phyloP scores from a whole-genome alignment of 202 grass and related monocot species.

The Hordeum pubiflorum region DNA sequence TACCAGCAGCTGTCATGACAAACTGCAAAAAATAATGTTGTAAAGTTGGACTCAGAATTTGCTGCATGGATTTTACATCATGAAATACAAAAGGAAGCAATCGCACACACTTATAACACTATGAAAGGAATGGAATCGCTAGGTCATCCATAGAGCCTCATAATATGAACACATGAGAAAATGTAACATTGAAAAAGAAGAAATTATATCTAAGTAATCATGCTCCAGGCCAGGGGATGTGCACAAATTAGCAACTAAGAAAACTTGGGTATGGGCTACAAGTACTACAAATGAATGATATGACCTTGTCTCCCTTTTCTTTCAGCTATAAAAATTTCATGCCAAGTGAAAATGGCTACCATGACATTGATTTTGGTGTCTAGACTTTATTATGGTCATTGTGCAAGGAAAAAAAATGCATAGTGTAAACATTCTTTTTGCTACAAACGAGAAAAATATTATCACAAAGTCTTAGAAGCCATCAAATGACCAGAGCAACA shows the following conservation, averaged over 20 bases:
- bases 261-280: background rate
- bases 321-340: background rate
- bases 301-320: background rate
- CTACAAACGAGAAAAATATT: background rate
- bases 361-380: background rate
- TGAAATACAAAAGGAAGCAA: background rate
- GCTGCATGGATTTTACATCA: background rate
- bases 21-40: constrained; percentile 48
- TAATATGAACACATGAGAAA: background rate
- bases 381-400: background rate
- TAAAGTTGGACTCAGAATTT: constrained; percentile 13
- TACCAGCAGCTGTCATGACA: constrained; percentile 89
- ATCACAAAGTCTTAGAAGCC: background rate
- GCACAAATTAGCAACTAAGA: background rate
- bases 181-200: background rate
- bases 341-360: background rate
- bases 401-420: background rate
- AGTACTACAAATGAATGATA: background rate
- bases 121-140: background rate
- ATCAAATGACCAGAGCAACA: background rate
- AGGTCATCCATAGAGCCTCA: background rate
- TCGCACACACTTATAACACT: background rate
- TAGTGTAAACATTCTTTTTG: background rate
- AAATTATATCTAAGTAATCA: background rate
- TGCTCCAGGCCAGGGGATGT: background rate